Conservation (phyloP, 2,329 filamentous ascomycete genomes). For the Epichloe gansuensis region DNA sequence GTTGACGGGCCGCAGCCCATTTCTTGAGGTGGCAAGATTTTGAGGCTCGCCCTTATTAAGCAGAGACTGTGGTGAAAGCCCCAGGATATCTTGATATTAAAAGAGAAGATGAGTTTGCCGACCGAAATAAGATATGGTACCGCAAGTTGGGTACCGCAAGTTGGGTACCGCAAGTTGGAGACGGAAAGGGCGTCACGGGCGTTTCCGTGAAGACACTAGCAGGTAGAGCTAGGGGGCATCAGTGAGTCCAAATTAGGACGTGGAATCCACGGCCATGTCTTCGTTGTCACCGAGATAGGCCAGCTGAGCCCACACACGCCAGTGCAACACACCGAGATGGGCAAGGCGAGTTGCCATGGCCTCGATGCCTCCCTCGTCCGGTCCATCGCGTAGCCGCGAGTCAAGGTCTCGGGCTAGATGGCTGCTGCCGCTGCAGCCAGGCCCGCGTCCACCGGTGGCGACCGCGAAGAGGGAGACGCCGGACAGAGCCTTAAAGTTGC, state of each 20-base stretch:
- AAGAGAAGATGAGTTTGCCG: no score
- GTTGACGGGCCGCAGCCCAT: no score
- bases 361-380: conserved; percentile 41
- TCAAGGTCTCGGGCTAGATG: conserved; percentile 22
- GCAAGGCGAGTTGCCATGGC: conserved; percentile 67
- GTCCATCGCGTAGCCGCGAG: conserved; percentile 25
- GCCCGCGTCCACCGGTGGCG: conserved; percentile 38
- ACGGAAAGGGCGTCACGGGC: no score
- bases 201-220: no score
- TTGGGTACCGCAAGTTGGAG: no score
- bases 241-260: not conserved
- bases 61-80: not conserved
- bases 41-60: not conserved
- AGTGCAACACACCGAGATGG: conserved; percentile 76
- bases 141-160: no score
- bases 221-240: not conserved
- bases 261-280: conserved; percentile 19
- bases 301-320: conserved; percentile 73
- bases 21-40: not conserved
- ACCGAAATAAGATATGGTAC: no score
- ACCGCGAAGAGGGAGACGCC: conserved; percentile 41
- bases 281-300: conserved; percentile 45
- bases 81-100: not conserved
- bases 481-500: conserved; percentile 38
- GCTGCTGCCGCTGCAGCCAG: conserved; percentile 23